Conservation (phyloP, 2,329 filamentous ascomycete species). For the Sclerotiophoma versabilis region DNA sequence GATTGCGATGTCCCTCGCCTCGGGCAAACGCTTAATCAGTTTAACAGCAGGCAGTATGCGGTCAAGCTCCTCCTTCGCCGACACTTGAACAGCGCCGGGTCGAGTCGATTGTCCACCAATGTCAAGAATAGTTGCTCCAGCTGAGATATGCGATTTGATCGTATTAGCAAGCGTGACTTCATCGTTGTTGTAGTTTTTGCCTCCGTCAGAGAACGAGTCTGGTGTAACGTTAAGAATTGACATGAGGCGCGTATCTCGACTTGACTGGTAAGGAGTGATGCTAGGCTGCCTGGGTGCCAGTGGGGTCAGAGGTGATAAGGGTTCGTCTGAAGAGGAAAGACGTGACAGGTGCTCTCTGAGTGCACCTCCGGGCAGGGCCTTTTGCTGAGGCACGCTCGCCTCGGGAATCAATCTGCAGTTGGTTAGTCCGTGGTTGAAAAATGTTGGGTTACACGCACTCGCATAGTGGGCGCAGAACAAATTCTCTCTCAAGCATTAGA, state of each 20-base stretch:
- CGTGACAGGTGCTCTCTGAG: constrained; percentile 43
- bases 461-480: constrained; percentile 86
- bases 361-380: constrained; percentile 56
- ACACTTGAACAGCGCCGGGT: constrained; percentile 73
- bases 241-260: constrained; percentile 76
- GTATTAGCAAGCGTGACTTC: constrained; percentile 61
- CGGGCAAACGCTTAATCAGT: constrained; percentile 72
- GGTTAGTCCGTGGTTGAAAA: constrained; percentile 13
- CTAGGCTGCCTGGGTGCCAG: constrained; percentile 43
- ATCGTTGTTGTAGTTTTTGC: constrained; percentile 58
- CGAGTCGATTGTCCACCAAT: constrained; percentile 93
- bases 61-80: constrained; percentile 74
- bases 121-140: constrained; percentile 85
- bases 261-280: constrained; percentile 33
- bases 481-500: constrained; percentile 87
- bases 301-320: constrained; percentile 50
- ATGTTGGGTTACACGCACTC: constrained; percentile 62
- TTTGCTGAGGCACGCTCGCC: constrained; percentile 47
- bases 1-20: constrained; percentile 70
- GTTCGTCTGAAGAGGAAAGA: constrained; percentile 44
- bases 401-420: constrained; percentile 35
- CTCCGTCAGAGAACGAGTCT: constrained; percentile 96
- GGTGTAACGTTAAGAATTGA: constrained; percentile 93
- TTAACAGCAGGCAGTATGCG: constrained; percentile 82
- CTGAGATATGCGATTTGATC: constrained; percentile 67